Conservation (phyloP, 805 yeast genomes). For the Suhomyces tanzawaensis region DNA sequence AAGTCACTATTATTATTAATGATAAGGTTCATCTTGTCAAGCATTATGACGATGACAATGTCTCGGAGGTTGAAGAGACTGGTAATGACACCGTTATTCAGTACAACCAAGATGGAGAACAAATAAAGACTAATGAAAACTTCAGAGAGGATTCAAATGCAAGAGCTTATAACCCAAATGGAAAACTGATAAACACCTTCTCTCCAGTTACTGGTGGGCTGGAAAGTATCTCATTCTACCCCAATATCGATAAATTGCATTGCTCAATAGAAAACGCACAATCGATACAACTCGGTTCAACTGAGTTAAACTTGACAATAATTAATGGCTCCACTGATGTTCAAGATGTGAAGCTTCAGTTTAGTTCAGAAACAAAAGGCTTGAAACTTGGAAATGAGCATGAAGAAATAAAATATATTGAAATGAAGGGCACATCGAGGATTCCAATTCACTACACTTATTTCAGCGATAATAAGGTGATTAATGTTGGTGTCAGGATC, state of each 20-base stretch:
- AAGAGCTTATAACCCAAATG: neutral
- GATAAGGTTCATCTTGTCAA: conserved; percentile 18
- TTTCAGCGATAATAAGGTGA: conserved; percentile 25
- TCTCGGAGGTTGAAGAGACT: neutral
- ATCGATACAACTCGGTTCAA: conserved; percentile 26
- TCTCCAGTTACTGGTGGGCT: neutral
- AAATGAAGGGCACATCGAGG: neutral
- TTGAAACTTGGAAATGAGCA: conserved; percentile 9
- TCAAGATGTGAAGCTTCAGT: conserved; percentile 21
- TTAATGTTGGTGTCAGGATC: conserved; percentile 21
- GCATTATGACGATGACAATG: conserved; percentile 9
- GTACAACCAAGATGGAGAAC: conserved; percentile 1
- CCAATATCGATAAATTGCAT: conserved; percentile 21
- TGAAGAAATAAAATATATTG: neutral
- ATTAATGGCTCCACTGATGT: conserved; percentile 30
- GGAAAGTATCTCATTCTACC: conserved; percentile 13
- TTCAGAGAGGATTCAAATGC: neutral
- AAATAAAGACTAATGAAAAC: neutral
- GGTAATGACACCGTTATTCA: conserved; percentile 9
- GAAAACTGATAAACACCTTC: neutral
- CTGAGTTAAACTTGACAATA: conserved; percentile 24
- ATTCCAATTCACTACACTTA: conserved; percentile 10
- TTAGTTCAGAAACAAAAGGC: conserved; percentile 18
- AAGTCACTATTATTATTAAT: conserved; percentile 15
- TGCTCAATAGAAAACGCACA: conserved; percentile 26